Evolutionary conservation across 495 filamentous ascomycete genomes (phyloP), one percentile per base, ranked within the genome.

Genomic region (Viridothelium virens): DNA sequence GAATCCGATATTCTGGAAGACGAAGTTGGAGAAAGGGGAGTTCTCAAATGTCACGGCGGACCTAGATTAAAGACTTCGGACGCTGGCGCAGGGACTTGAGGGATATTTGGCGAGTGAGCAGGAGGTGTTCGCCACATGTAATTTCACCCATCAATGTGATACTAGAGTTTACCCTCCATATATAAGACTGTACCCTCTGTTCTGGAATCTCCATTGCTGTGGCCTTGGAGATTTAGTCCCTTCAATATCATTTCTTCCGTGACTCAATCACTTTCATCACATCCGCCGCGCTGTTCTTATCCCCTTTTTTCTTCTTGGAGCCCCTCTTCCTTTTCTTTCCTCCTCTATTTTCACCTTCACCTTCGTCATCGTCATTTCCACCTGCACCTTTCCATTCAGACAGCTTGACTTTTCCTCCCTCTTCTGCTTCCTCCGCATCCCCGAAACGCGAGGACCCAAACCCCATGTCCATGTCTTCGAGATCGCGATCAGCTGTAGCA

Each of bases 11-110:
- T 97, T 97, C 86, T 97, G 95, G 94, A 89, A 95, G 85, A 96
- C 91, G 50, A 98, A 97, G 87, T 78, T 97, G 72, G 89, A 96
- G 77, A 94, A 93, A 82, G 92, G 91, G 73, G 94, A 98, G 80
- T 98, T 98, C 78, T 92, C 90, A 66, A 97, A 97, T 78, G 94
- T 98, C 65, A 95, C 91, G 36, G 87, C 89, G 71, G 83, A 89
- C 72, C 79, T 97, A 64, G 81, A 79, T 18, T 81, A 80, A 59
- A 66, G 46, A 34, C 3, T 61, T 50, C 11, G 59, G 65, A 59
- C 65, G 48, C 14, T 9, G 31, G 25, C 31, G n/a, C 4, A 33
- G 61, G 61, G 25, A 14, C 12, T 63, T 14, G 37, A 41, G 61
- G 25, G 25, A 5, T 14, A 41, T 56, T 66, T 41, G 46, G 39